phyloP scores from a whole-genome alignment of 2,329 filamentous ascomycete species.

The Botrytis deweyae region DNA sequence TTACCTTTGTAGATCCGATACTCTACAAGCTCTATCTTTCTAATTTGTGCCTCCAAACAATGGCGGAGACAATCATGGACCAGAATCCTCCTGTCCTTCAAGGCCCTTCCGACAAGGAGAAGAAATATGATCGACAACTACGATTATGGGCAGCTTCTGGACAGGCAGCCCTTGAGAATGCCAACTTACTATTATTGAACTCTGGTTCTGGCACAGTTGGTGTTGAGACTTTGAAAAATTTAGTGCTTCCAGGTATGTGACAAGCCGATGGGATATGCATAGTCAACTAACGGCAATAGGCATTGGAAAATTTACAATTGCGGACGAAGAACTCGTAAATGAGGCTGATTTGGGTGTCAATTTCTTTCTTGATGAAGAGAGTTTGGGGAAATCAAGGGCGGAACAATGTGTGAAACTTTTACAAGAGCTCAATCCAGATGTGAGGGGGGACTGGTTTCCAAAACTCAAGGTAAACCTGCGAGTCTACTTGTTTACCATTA shows the following conservation, averaged over 20 bases:
- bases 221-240: slow-evolving; percentile 90
- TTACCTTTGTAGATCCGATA: too few relatives aligned
- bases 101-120: slow-evolving; percentile 60
- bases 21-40: too few relatives aligned
- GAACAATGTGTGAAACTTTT: slow-evolving; percentile 75
- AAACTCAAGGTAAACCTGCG: slow-evolving; percentile 44
- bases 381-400: slow-evolving; percentile 74
- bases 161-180: slow-evolving; percentile 84
- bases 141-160: slow-evolving; percentile 92
- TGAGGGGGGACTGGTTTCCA: slow-evolving; percentile 70
- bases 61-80: slow-evolving; percentile 35
- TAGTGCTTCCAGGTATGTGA: slow-evolving; percentile 76
- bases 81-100: slow-evolving; percentile 47
- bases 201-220: slow-evolving; percentile 83
- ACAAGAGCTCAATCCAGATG: slow-evolving; percentile 89
- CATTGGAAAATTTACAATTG: slow-evolving; percentile 88
- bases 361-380: slow-evolving; percentile 86
- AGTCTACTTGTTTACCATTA: not conserved
- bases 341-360: slow-evolving; percentile 90
- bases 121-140: slow-evolving; percentile 91
- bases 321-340: slow-evolving; percentile 73
- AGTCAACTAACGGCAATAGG: slow-evolving; percentile 47
- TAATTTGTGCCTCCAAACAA: not conserved
- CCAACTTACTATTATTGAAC: slow-evolving; percentile 89
- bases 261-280: not conserved